Evolutionary conservation across 2,329 filamentous ascomycete genomes (phyloP).

Genomic region (Laburnicola sp.): DNA sequence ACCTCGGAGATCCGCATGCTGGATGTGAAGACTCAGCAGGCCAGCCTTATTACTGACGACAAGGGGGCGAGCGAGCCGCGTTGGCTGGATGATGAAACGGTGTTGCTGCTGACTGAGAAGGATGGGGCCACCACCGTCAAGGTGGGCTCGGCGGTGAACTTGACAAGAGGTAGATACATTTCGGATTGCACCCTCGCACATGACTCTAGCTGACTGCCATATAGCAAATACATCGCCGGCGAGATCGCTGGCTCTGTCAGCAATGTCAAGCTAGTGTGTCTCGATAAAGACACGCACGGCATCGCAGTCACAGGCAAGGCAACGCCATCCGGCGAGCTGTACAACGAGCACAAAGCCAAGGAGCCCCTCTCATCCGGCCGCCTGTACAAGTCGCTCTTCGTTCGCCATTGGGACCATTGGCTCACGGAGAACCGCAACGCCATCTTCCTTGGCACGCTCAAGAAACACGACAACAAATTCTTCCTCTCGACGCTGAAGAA

Average conservation of each 20-base stretch:
- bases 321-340: slow-evolving; percentile 68
- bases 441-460: slow-evolving; percentile 71
- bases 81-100: slow-evolving; percentile 73
- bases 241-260: slow-evolving; percentile 52
- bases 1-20: slow-evolving; percentile 70
- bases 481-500: slow-evolving; percentile 60
- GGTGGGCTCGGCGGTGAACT: slow-evolving; percentile 38
- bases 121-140: slow-evolving; percentile 47
- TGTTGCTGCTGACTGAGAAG: slow-evolving; percentile 57
- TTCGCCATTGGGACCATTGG: slow-evolving; percentile 83
- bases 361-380: slow-evolving; percentile 66
- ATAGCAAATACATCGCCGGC: slow-evolving; percentile 48
- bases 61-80: slow-evolving; percentile 68
- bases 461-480: slow-evolving; percentile 34
- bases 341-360: slow-evolving; percentile 64
- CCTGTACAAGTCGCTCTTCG: slow-evolving; percentile 74
- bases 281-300: slow-evolving; percentile 44
- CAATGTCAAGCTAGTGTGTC: slow-evolving; percentile 52
- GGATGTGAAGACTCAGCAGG: slow-evolving; percentile 68
- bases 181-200: too few relatives aligned
- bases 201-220: slow-evolving; percentile 1
- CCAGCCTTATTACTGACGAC: slow-evolving; percentile 67
- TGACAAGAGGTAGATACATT: slow-evolving; percentile 32
- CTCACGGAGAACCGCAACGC: slow-evolving; percentile 68
- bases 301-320: slow-evolving; percentile 63